Base-by-base conservation (phyloP, 2,329 filamentous ascomycete genomes). In the Aspergillus tanneri region DNA sequence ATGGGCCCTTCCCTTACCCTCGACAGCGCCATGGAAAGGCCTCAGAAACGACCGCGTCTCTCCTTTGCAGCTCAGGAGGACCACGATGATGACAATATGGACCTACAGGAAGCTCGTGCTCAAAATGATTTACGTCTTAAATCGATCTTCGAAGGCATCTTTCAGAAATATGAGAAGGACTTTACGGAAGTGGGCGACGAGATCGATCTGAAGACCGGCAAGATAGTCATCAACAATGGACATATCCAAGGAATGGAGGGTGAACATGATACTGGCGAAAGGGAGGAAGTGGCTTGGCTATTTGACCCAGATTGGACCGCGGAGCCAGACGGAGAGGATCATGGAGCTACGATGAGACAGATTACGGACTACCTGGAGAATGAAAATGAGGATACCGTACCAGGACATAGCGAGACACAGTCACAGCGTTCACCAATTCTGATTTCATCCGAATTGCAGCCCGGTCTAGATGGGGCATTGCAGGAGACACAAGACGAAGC, bases 161-260 rank as follows among this genome's bases (percentile, higher is more conserved):
- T 96, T 65, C 82, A 86, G 52, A 96, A 95, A 68, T 96, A 95
- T 66, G 84, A 80, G 44, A 84, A 79, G 55, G 87, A 96, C 65
- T 96, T 96, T 62, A 83, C 84, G 2, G 87, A 85, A 4, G 78
- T 92, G 42, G 90, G 86, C 45, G 92, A 97, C 68, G 90, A 96
- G 71, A 90, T 97, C 60, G 89, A 97, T 67, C 76, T 96, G 47
- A 76, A 77, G 41, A 92, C 88, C 0, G 90, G 89, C 45, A 77
- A 88, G 49, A 84, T 97, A 38, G 78, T 95, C n/a, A 84, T 96
- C 47, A 81, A 97, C 68, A 93, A 96, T 75, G 92, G 93, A 0
- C 93, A 97, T 71, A 67, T 96, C 43, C 67, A 80, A 42, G 67
- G 28, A 12, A 46, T 53, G 42, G 47, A 53, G n/a, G 81, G 62